Evolutionary conservation across 768 basidiomycete genomes (phyloP), one percentile per base, ranked within the genome.

Genomic region (Mycena filopes): DNA sequence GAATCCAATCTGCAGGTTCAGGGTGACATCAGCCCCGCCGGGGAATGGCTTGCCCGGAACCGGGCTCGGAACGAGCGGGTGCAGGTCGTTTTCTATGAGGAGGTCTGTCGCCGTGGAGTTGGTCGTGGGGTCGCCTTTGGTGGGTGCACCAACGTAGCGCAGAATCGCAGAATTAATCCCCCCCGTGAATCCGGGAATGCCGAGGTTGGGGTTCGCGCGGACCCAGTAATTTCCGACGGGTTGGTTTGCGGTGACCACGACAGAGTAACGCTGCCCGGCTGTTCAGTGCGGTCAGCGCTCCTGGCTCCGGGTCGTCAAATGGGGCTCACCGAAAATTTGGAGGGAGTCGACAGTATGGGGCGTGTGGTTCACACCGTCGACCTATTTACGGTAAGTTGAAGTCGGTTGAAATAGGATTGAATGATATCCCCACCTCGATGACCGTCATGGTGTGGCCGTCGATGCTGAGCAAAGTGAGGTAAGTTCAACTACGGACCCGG

Each of bases 121-220:
- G 2, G 80, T 81, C 0, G 76, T 80, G 1, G 82, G 82, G 20
- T 83, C 74, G 1, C 23, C 25, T 25, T 53, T 13, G 4, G n/a
- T n/a, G n/a, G 68, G 68, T 0, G 79, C 81, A 26, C 74, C 74
- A 10, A 47, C 58, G 64, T 83, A 83, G 23, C 80, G 79, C 11
- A 83, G 66, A 42, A 83, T 82, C 2, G 82, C 83, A 0, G 79
- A 80, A 67, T 81, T 84, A n/a, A 79, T 67, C 28, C 81, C 83
- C 4, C 72, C 75, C 0, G 55, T 67, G 50, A 81, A 80, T 7
- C 76, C 70, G 0, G 50, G n/a, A n/a, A n/a, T 38, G 13, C 75
- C 75, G 1, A 58, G 3, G 42, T 78, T 79, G 10, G 80, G 79
- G 12, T 76, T 67, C 0, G 79, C 77, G 10, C 80, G 75, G 45